Base-by-base conservation (phyloP, 257 asterid genomes). In the Capsicum pubescens region DNA sequence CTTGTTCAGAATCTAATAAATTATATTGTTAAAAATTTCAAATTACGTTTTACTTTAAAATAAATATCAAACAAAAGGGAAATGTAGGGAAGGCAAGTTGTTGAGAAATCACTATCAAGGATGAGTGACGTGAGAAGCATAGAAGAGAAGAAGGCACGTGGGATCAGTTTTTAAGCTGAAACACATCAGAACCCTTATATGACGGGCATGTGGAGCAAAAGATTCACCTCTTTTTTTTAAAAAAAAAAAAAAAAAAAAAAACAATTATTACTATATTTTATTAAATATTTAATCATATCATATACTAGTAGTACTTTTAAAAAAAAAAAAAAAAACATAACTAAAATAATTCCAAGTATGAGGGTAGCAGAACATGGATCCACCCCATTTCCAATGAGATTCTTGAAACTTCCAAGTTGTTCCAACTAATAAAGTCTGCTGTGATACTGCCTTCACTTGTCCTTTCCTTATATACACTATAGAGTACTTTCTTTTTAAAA, bases 71-170 rank as follows among this genome's bases (percentile, higher is more conserved):
- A 66, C 9, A 35, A 67, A 67, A 67, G 19, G 1, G 10, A 19
- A 12, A 11, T 11, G 8, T 46, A 46, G 57, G 9, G 10, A 76
- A 76, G 13, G 5, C 13, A 80, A 35, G 92, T 91, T 86, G 94
- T 89, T 91, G 93, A 89, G 88, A 85, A 89, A 90, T 93, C 96
- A 83, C 85, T 90, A 86, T 93, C 93, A 88, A 87, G n/a, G 79
- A 83, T 80, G 82, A 86, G 89, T 90, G 96, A 90, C 90, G 91
- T 89, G 89, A 39, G 42, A 92, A 79, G 88, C 88, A 84, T 85
- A 87, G 87, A 87, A 81, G 83, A 86, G 90, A 26, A 26, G 32
- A 76, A 52, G 17, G 57, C 97, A 93, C 97, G 90, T 93, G 97
- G 91, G 85, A 84, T 80, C 89, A 89, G 85, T 83, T 81, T 88